Evolutionary conservation across 148 eudicot species (phyloP).

Genomic region (Rhododendron williamsianum): DNA sequence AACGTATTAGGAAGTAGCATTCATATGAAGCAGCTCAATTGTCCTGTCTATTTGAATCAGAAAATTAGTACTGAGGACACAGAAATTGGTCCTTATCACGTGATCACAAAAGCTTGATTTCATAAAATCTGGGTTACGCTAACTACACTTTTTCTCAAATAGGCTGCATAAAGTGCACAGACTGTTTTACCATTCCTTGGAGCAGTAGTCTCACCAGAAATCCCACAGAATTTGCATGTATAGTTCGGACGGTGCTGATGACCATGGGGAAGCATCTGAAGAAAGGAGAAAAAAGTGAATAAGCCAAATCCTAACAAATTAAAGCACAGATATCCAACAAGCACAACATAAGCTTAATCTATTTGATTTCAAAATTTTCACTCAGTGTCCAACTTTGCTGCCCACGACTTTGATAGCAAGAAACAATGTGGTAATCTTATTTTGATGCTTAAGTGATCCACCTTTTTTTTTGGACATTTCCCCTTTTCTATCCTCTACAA

Average conservation of each 20-base stretch:
- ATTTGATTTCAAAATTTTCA: background rate
- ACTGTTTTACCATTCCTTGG: conserved; percentile 13
- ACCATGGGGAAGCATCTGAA: conserved; percentile 87
- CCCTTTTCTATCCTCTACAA: background rate
- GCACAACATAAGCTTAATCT: background rate
- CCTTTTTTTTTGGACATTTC: background rate
- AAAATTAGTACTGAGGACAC: too few species aligned
- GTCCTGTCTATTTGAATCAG: too few species aligned
- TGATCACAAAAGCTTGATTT: too few species aligned
- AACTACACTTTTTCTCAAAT: conserved; percentile 84
- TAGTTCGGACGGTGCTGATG: conserved; percentile 96
- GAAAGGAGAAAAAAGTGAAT: conserved; percentile 12
- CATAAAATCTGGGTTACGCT: background rate
- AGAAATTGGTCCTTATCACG: too few species aligned
- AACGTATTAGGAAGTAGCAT: too few species aligned
- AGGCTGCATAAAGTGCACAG: conserved; percentile 45
- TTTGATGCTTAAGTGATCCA: background rate
- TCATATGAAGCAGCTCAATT: too few species aligned
- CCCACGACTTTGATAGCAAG: background rate
- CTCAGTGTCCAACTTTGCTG: background rate
- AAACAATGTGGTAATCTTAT: background rate
- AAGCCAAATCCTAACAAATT: background rate
- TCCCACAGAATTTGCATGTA: conserved; percentile 77
- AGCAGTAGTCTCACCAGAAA: conserved; percentile 25
- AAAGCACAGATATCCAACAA: background rate